phyloP scores from a whole-genome alignment of 495 filamentous ascomycete species.

The Penicillium longicatenatum region DNA sequence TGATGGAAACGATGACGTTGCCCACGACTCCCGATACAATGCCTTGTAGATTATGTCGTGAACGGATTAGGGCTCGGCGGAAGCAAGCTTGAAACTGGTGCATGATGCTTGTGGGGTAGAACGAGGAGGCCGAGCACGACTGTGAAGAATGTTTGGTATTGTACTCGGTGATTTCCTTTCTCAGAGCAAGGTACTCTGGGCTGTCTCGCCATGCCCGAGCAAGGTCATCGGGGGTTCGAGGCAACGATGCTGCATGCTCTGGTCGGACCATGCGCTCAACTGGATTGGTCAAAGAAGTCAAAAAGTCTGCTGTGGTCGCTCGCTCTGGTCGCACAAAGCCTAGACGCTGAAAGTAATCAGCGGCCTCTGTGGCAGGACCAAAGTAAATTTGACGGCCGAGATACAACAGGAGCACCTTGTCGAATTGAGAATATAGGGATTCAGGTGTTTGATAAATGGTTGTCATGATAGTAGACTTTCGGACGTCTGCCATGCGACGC shows the following conservation, averaged over 20 bases:
- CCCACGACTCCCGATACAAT: too few species aligned
- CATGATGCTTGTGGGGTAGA: too few species aligned
- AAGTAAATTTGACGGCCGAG: conserved; percentile 61
- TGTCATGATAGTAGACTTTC: conserved; percentile 41
- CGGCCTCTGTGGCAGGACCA: conserved; percentile 56
- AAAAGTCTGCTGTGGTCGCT: conserved; percentile 65
- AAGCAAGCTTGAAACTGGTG: too few species aligned
- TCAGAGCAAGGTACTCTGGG: not conserved
- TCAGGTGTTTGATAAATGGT: conserved; percentile 62
- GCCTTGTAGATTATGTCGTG: too few species aligned
- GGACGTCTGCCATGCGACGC: conserved; percentile 41
- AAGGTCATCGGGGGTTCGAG: conserved; percentile 40
- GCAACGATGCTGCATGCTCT: conserved; percentile 33
- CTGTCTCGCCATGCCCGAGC: not conserved
- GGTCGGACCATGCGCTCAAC: conserved; percentile 52
- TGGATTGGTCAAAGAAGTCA: conserved; percentile 69
- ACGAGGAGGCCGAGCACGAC: too few species aligned
- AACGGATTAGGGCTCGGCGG: too few species aligned
- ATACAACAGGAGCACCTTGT: conserved; percentile 67
- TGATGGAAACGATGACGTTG: too few species aligned
- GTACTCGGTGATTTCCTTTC: not conserved
- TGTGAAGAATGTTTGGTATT: too few species aligned
- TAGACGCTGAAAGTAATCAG: conserved; percentile 61
- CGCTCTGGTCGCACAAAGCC: conserved; percentile 63
- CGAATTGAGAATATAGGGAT: conserved; percentile 58